These are phyloP conservation scores for Populus alba DNA, from an alignment of 345 rosid genomes.

Conservation along the genomic window DNA sequence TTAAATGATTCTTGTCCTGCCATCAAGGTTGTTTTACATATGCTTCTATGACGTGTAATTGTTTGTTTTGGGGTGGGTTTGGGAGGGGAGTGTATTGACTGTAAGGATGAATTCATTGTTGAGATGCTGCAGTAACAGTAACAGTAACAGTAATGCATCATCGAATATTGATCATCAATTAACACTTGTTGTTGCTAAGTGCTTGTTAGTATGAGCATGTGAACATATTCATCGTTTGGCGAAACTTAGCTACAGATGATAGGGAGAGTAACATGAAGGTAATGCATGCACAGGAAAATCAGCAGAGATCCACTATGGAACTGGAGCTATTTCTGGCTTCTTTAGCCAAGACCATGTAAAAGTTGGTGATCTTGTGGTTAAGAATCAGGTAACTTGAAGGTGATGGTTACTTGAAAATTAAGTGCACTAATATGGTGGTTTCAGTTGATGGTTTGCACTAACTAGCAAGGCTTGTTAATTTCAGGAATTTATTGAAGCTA, in stretches of 20 bases:
- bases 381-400: conserved; percentile 51
- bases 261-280: conserved; percentile 1
- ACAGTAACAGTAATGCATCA: not conserved
- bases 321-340: conserved; percentile 70
- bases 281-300: conserved; percentile 46
- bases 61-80: too few relatives aligned
- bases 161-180: not conserved
- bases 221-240: not conserved
- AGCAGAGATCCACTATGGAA: conserved; percentile 81
- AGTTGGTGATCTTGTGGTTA: conserved; percentile 71
- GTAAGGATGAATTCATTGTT: too few relatives aligned
- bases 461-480: not conserved
- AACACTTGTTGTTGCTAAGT: not conserved
- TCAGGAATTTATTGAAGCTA: conserved; percentile 91
- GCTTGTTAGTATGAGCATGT: not conserved
- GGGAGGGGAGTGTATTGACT: too few relatives aligned
- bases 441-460: not conserved
- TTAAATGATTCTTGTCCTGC: not conserved
- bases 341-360: conserved; percentile 73
- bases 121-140: not conserved
- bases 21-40: not conserved
- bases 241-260: not conserved
- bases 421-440: not conserved
- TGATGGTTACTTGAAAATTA: conserved; percentile 2
- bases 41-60: not conserved